Evolutionary conservation across 2,329 filamentous ascomycete species (phyloP).

Genomic region (Metarhizium guizhouense): DNA sequence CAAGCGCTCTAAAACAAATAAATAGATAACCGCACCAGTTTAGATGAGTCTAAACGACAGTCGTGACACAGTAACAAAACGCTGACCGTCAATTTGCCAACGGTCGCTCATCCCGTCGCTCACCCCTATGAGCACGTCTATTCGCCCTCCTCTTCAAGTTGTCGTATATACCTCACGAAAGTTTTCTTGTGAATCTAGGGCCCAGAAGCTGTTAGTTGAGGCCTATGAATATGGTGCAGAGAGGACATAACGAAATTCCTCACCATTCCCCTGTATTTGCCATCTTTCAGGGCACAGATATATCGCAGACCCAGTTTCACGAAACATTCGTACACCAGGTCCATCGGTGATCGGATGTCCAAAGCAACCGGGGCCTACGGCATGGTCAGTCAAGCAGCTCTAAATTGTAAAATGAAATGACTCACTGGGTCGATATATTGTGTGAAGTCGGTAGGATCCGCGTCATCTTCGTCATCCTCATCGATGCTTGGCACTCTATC

Average conservation of each 20-base stretch:
- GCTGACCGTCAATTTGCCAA: background rate
- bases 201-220: slow-evolving; percentile 6
- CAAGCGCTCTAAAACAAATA: background rate
- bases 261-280: slow-evolving; percentile 82
- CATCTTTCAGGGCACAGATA: slow-evolving; percentile 79
- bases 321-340: slow-evolving; percentile 94
- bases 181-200: slow-evolving; percentile 84
- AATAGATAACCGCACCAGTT: background rate
- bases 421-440: slow-evolving; percentile 79
- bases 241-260: slow-evolving; percentile 17
- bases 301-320: slow-evolving; percentile 88
- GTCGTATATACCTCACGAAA: slow-evolving; percentile 89
- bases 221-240: background rate
- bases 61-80: background rate
- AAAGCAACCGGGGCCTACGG: slow-evolving; percentile 72
- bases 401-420: slow-evolving; percentile 4
- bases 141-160: slow-evolving; percentile 52
- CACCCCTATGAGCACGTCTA: background rate
- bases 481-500: slow-evolving; percentile 53
- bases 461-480: slow-evolving; percentile 51
- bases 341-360: slow-evolving; percentile 84
- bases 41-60: background rate
- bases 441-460: slow-evolving; percentile 76
- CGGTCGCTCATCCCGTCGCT: no score
- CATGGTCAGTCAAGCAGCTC: slow-evolving; percentile 8